A percentile compares a stretch with the other conserved stretches of the same genome.
Evolutionary conservation across 176 grass and related monocot genomes (phyloP).

Genomic region (Zea mays): DNA sequence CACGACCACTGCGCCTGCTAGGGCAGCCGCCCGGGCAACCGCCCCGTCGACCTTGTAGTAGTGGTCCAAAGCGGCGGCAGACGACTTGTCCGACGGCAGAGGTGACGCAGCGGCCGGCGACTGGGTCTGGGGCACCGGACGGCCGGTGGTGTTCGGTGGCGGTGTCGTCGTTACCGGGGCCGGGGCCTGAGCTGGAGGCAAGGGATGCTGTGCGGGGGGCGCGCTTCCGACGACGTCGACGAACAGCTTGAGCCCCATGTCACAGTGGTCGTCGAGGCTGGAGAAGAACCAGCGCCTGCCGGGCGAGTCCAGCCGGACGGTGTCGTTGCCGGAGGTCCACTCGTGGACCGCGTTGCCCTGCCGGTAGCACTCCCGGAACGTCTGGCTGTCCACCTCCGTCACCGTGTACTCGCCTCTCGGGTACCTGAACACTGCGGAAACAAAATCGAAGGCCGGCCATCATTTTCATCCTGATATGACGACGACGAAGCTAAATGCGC

Average conservation of each 20-base stretch:
- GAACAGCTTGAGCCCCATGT: slow-evolving; percentile 34
- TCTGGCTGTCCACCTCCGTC: slow-evolving; percentile 28
- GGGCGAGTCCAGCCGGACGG: slow-evolving; percentile 9
- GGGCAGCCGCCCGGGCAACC: not conserved
- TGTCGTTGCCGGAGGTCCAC: slow-evolving; percentile 30
- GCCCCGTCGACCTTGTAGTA: not conserved
- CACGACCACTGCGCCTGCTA: not conserved
- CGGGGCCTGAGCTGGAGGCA: not conserved
- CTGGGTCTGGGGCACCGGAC: not conserved
- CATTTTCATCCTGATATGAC: too few species aligned
- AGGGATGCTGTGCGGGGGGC: not conserved
- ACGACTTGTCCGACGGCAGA: not conserved
- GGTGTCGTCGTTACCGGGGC: not conserved
- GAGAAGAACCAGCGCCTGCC: slow-evolving; percentile 39
- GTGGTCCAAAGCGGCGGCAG: not conserved
- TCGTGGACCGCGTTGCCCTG: not conserved
- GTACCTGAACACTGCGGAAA: slow-evolving; percentile 32
- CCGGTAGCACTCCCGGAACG: slow-evolving; percentile 19
- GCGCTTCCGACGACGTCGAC: not conserved
- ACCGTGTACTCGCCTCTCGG: not conserved
- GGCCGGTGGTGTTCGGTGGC: not conserved
- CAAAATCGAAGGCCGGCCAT: too few species aligned
- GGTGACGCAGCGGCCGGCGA: not conserved
- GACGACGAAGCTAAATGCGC: too few species aligned
- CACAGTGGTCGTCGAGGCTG: slow-evolving; percentile 12